A percentile compares a stretch with the other conserved stretches of the same genome.
These are phyloP conservation scores for Fomitopsis palustris DNA, from an alignment of 1,284 basidiomycete species.

Conservation along the genomic window DNA sequence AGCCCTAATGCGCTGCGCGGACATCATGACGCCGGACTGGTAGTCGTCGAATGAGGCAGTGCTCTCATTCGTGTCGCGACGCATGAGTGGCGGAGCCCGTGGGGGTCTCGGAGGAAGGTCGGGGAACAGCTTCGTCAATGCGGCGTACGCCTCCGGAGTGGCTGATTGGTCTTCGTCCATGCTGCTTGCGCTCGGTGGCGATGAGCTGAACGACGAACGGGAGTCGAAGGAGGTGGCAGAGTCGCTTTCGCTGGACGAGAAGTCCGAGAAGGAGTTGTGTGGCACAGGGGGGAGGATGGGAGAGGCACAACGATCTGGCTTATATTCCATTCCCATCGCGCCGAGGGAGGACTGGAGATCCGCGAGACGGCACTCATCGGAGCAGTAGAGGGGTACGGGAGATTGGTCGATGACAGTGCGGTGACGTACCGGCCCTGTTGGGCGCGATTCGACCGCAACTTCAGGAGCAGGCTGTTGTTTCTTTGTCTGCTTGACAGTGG, in stretches of 20 bases:
- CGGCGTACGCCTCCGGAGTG: conserved; percentile 37
- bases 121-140: conserved; percentile 46
- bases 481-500: conserved; percentile 30
- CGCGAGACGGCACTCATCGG: conserved; percentile 62
- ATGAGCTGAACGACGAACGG: conserved; percentile 24
- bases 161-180: conserved; percentile 29
- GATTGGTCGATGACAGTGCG: conserved; percentile 72
- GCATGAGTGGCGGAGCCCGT: conserved; percentile 37
- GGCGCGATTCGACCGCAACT: conserved; percentile 7
- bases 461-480: conserved; percentile 21
- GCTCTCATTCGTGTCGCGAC: conserved; percentile 28
- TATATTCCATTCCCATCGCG: conserved; percentile 42
- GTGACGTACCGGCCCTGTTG: conserved; percentile 36
- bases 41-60: conserved; percentile 34
- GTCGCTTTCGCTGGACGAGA: conserved; percentile 37
- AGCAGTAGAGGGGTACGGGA: conserved; percentile 75
- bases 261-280: conserved; percentile 33
- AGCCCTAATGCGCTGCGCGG: conserved; percentile 50
- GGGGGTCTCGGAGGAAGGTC: conserved; percentile 50
- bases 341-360: conserved; percentile 46
- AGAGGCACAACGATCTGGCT: conserved; percentile 38
- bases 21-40: conserved; percentile 65
- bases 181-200: conserved; percentile 22
- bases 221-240: conserved; percentile 39
- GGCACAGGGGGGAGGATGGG: conserved; percentile 38